Evolutionary conservation across 495 filamentous ascomycete species (phyloP), one percentile per base, ranked within the genome.

Genomic region (Neurospora terricola): DNA sequence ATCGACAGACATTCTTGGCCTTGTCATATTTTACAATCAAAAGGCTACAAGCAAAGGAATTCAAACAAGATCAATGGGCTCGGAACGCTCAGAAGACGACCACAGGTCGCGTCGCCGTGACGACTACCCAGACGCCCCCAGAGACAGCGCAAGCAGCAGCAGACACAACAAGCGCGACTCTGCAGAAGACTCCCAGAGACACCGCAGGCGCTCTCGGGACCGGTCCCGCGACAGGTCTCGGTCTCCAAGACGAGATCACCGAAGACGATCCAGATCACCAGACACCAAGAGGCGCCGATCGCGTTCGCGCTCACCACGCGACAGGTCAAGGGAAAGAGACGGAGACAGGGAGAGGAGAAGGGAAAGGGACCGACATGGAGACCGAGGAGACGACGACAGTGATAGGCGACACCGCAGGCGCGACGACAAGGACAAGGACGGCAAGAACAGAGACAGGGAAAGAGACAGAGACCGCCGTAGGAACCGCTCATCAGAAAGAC

Each of bases 191-290:
- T n/a, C 70, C 3, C 70, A 77, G 23, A 76, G 77, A 70, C 72
- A 72, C 70, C 73, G 69, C 36, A 74, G 40, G 12, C 76, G 77
- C 36, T 74, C 70, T 62, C 76, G 75, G 69, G 72, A 76, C 0
- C 76, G 78, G 27, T 74, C 76, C 40, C 74, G 73, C 27, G 75
- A 80, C 16, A 68, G 42, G 12, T 34, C 42, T 69, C 70, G 73
- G 38, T 83, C 81, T 37, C 73, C 77, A 66, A 77, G 79, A 18
- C 77, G 75, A 72, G 76, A 75, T 62, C 76, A 75, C 34, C 76
- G 74, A 45, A 74, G 80, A 45, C 82, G 83, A 36, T 85, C 84
- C 14, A 77, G 77, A 70, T 82, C 82, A 18, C 83, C 83, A 21
- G 74, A 76, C 34, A 72, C 76, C 70, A 74, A 70, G 71, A 74